These are phyloP conservation scores for Hanseniaspora thailandica DNA, from an alignment of 805 yeast genomes.

Conservation along the genomic window DNA sequence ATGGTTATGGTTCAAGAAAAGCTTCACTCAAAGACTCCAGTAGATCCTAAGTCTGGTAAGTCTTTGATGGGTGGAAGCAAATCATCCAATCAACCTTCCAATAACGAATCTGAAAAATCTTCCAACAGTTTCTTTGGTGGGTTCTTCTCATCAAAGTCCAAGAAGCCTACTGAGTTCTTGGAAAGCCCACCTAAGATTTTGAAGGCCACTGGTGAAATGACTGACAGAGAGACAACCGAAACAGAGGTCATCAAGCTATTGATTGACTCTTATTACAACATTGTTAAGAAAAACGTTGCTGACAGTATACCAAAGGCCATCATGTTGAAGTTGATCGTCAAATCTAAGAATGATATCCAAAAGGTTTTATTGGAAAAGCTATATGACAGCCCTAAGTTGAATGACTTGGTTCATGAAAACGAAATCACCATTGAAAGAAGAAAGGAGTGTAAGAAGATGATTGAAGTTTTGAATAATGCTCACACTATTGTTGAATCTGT, in stretches of 20 bases:
- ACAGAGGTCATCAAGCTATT: conserved; percentile 92
- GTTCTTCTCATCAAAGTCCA: conserved; percentile 81
- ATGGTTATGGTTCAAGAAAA: conserved; percentile 84
- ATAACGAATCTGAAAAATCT: conserved; percentile 32
- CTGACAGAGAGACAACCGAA: conserved; percentile 92
- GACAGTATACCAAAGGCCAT: conserved; percentile 92
- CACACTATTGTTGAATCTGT: conserved; percentile 64
- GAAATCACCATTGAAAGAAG: conserved; percentile 88
- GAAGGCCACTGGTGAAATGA: conserved; percentile 79
- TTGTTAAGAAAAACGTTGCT: conserved; percentile 85
- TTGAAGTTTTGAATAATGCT: conserved; percentile 79
- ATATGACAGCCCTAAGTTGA: conserved; percentile 64
- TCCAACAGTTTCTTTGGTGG: conserved; percentile 86
- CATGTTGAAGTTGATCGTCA: conserved; percentile 79
- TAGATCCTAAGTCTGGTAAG: conserved; percentile 85
- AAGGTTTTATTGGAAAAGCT: conserved; percentile 77
- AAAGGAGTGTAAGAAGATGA: conserved; percentile 90
- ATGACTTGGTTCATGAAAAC: conserved; percentile 76
- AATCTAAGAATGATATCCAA: conserved; percentile 79
- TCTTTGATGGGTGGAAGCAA: conserved; percentile 36
- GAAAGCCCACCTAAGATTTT: conserved; percentile 95
- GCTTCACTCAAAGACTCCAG: conserved; percentile 55
- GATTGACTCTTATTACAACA: conserved; percentile 79
- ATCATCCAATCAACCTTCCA: conserved; percentile 26
- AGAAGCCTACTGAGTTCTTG: conserved; percentile 86